Conservation (phyloP, 2,329 filamentous ascomycete species). For the Zelopaecilomyces penicillatus region DNA sequence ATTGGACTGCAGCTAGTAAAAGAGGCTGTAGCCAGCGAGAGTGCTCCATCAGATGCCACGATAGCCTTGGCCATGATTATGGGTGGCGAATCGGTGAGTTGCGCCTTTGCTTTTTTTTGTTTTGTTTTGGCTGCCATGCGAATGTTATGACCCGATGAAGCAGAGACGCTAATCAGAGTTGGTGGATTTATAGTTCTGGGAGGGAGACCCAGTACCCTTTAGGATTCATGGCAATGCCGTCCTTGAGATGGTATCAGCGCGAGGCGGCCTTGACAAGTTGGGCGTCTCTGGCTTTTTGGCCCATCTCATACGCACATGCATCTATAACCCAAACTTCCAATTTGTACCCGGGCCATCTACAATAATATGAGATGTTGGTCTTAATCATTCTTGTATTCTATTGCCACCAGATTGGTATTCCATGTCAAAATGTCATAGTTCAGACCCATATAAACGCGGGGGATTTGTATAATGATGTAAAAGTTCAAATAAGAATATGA, state of each 20-base stretch:
- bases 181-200: background rate
- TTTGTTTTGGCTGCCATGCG: too few relatives aligned
- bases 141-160: too few relatives aligned
- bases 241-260: constrained; percentile 3
- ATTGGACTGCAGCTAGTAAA: constrained; percentile 3
- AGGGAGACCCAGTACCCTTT: background rate
- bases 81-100: constrained; percentile 4
- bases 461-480: too few relatives aligned
- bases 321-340: background rate
- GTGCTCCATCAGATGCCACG: background rate
- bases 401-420: too few relatives aligned
- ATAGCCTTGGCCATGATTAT: constrained; percentile 3
- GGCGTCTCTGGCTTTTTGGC: background rate
- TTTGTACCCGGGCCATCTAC: background rate
- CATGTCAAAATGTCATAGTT: too few relatives aligned
- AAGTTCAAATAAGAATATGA: too few relatives aligned
- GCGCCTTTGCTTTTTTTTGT: background rate
- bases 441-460: too few relatives aligned
- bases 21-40: background rate
- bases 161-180: background rate
- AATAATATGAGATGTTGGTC: too few relatives aligned
- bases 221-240: constrained; percentile 3
- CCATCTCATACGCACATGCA: background rate
- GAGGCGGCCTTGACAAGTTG: constrained; percentile 3
- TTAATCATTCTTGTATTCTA: too few relatives aligned